Base-by-base conservation (phyloP, 306 rosid species). In the Fragaria ananassa region DNA sequence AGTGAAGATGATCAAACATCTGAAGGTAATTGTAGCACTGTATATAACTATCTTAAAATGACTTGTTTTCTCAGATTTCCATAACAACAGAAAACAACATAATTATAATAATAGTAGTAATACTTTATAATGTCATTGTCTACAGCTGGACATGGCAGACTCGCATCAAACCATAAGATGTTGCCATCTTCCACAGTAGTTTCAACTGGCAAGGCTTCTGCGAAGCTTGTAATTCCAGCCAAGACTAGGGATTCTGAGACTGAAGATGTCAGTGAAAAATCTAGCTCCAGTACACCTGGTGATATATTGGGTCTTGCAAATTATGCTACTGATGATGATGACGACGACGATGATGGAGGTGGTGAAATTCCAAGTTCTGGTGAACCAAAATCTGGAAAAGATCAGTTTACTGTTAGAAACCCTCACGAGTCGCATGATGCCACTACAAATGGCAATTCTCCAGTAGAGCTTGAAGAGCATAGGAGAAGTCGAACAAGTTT, bases 241-340 rank as follows among this genome's bases (percentile, higher is more conserved):
- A 86, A 88, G 85, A 80, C 75, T 41, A 87, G 85, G 84, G 97
- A 88, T 72, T 67, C 82, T 31, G 86, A 88, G 86, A 79, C 68
- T 66, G 87, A 80, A 74, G 81, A 77, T 79, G 72, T 67, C 42
- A 49, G 73, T 86, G 90, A 87, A 75, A 92, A 88, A 74, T 85
- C 97, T 51, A 82, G 79, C 84, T 85, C 90, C 54, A 82, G 87
- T 78, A 80, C 88, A 74, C 93, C 93, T 45, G 99, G 97, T 80
- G 91, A 89, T 86, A 83, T 95, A 75, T 88, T 95, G 82, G 99
- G 99, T 76, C 99, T 95, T 83, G 98, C 87, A 83, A 92, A 85
- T 80, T 95, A 95, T 86, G 99, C 92, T 74, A 92, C 93, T 68
- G 99, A 95, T 86, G 91, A 95, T 86, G 91, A 84, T 10, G 77